phyloP scores from a whole-genome alignment of 2,329 filamentous ascomycete species.

The Torrubiella hemipterigena region DNA sequence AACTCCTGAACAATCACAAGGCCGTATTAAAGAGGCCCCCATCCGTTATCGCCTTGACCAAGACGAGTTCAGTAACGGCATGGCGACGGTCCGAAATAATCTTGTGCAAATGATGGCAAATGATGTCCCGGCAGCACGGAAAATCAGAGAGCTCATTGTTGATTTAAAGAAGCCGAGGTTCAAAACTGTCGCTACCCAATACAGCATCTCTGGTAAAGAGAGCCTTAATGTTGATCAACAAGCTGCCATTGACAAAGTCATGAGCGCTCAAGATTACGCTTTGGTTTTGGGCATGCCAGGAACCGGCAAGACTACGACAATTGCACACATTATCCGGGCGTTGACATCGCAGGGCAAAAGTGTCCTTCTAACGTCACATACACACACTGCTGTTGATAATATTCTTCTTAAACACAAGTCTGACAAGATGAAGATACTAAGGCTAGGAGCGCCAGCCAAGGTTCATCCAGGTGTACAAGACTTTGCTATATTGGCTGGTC shows the following conservation, averaged over 20 bases:
- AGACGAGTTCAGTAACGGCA: constrained; percentile 96
- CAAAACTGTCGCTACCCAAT: constrained; percentile 51
- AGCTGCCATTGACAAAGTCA: constrained; percentile 82
- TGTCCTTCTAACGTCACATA: constrained; percentile 88
- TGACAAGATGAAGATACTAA: constrained; percentile 65
- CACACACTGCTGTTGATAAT: constrained; percentile 95
- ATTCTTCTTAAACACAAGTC: constrained; percentile 84
- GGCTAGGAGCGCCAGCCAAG: constrained; percentile 76
- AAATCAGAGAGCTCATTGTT: constrained; percentile 70
- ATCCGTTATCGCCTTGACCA: constrained; percentile 82
- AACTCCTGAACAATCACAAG: constrained; percentile 36
- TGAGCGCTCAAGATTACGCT: constrained; percentile 90
- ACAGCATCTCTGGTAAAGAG: constrained; percentile 47
- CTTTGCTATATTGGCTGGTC: constrained; percentile 69
- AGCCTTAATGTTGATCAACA: constrained; percentile 80
- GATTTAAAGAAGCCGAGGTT: constrained; percentile 66
- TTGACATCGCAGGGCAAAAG: constrained; percentile 83
- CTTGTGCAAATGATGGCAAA: constrained; percentile 85
- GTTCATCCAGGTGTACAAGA: constrained; percentile 78
- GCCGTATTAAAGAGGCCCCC: constrained; percentile 38
- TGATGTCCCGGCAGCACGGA: constrained; percentile 53
- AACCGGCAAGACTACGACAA: constrained; percentile 96
- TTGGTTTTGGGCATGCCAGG: constrained; percentile 98
- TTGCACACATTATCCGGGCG: constrained; percentile 90
- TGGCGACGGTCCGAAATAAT: constrained; percentile 91